Conservation (phyloP, 352 stramenopile species). For the Globisporangium spiculum region DNA sequence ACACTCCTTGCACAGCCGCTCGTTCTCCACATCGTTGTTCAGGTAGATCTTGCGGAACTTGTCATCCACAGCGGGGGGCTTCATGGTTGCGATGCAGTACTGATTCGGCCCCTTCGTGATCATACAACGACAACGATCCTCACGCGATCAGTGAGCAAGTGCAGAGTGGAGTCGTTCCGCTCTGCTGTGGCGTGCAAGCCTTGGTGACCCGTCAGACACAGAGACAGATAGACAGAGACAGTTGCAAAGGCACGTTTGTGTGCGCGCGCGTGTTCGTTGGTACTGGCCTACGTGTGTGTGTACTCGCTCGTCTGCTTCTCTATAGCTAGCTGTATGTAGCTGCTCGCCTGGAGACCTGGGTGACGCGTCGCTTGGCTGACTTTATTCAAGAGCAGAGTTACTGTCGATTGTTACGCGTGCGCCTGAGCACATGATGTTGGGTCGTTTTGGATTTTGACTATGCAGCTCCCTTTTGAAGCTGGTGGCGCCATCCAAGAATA, state of each 20-base stretch:
- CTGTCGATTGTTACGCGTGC: neutral
- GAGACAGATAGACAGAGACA: neutral
- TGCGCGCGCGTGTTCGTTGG: neutral
- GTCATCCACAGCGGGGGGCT: conserved; percentile 9
- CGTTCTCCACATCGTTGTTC: conserved; percentile 67
- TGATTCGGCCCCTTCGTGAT: conserved; percentile 3
- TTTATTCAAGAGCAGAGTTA: neutral
- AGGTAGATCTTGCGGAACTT: conserved; percentile 52
- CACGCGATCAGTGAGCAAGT: neutral
- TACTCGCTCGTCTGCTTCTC: neutral
- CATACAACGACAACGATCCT: conserved; percentile 4
- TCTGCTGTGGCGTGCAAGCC: neutral
- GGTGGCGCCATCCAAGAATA: neutral
- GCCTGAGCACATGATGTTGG: neutral
- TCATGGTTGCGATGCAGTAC: conserved; percentile 5
- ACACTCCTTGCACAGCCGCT: conserved; percentile 33
- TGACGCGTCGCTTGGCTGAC: neutral
- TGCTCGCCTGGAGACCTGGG: neutral
- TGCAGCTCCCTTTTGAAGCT: neutral
- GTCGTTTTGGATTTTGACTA: neutral
- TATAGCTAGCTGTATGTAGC: neutral
- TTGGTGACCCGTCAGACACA: neutral
- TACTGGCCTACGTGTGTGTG: neutral
- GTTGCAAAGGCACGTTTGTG: neutral
- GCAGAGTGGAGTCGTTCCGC: neutral